Conservation (phyloP, 73 alveolate species). For the Tetrahymena malaccensis region DNA sequence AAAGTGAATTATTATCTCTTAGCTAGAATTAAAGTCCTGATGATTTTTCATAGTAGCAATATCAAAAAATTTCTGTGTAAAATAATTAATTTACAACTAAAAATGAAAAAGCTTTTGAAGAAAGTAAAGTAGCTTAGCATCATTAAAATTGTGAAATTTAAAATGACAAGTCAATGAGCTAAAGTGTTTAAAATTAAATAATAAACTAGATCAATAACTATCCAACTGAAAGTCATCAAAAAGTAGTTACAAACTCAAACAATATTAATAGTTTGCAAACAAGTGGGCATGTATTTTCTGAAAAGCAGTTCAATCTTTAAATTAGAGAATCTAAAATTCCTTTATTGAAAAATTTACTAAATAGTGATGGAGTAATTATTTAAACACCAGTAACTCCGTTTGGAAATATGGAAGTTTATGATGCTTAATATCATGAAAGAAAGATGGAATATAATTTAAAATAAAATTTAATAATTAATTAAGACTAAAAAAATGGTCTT, state of each 20-base stretch:
- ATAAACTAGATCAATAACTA: background rate
- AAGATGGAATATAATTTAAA: background rate
- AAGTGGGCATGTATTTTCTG: background rate
- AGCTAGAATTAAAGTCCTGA: background rate
- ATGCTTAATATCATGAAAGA: background rate
- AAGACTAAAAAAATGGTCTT: background rate
- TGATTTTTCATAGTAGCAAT: background rate
- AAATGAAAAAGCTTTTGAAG: background rate
- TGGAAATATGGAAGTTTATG: background rate
- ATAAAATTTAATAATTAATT: background rate
- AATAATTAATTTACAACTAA: background rate
- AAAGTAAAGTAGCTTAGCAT: too few species aligned
- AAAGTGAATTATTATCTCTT: background rate
- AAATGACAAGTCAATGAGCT: background rate
- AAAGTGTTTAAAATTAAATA: background rate
- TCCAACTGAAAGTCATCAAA: background rate
- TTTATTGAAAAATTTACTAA: background rate
- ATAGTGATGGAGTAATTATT: background rate
- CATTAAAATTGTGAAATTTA: background rate
- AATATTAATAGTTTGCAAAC: background rate
- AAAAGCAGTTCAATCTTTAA: background rate
- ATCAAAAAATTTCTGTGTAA: background rate
- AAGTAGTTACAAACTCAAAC: background rate
- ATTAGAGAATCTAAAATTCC: background rate
- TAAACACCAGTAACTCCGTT: background rate